Percentiles rank a stretch among this genome's conserved stretches.
Conservation (phyloP, 1,284 basidiomycete species). For the Apiotrichum veenhuisii region DNA sequence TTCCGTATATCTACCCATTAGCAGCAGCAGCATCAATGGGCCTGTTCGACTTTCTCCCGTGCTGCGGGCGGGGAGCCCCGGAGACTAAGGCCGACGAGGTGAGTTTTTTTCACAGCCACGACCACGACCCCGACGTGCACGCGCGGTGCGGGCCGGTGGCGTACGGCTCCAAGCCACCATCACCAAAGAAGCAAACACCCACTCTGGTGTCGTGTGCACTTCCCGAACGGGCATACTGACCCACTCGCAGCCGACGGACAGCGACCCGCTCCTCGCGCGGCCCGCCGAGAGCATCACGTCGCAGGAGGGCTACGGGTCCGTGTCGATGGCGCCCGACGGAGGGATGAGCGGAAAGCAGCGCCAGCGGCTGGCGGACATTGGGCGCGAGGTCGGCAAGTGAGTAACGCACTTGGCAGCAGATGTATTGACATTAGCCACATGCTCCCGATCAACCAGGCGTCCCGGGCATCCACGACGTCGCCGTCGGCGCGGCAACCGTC, state of each 20-base stretch:
- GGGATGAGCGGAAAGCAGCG: conserved; percentile 13
- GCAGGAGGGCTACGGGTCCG: conserved; percentile 17
- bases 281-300: conserved; percentile 12
- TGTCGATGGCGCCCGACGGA: conserved; percentile 9
- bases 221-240: no score
- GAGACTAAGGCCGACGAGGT: conserved; percentile 10
- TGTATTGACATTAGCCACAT: conserved; percentile 13
- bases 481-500: conserved; percentile 1
- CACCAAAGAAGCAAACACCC: no score
- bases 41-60: conserved; percentile 15
- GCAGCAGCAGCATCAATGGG: conserved; percentile 14
- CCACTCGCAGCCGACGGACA: conserved; percentile 1
- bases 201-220: no score
- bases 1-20: no score
- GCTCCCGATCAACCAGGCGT: conserved; percentile 20
- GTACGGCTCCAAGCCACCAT: no score
- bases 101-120: no score
- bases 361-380: conserved; percentile 16
- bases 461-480: conserved; percentile 9
- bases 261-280: conserved; percentile 15
- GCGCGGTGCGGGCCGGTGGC: no score
- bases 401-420: neutral
- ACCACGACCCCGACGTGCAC: no score
- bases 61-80: conserved; percentile 7
- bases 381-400: conserved; percentile 21